Evolutionary conservation across 805 yeast species (phyloP).

Genomic region (Metschnikowia amazonensis): DNA sequence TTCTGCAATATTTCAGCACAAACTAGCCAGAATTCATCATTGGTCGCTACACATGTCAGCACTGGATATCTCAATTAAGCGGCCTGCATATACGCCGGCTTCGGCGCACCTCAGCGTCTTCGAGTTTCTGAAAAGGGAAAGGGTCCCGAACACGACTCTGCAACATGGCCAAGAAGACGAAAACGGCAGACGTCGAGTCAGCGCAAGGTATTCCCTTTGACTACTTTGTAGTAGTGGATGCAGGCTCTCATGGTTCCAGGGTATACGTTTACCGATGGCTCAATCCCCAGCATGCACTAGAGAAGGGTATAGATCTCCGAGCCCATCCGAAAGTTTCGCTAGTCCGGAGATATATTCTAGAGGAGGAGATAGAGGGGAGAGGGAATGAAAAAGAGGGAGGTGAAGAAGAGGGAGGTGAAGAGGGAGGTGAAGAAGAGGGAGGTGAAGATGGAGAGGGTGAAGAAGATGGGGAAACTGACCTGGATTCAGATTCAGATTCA

Average conservation of each 20-base stretch:
- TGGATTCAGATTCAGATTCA: constrained; percentile 6
- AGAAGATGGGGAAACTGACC: no score
- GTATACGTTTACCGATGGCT: constrained; percentile 58
- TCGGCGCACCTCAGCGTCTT: background rate
- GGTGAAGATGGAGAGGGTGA: no score
- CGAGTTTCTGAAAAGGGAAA: background rate
- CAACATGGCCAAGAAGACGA: background rate
- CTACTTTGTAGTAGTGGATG: constrained; percentile 58
- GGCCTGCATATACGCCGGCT: background rate
- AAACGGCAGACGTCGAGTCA: constrained; percentile 18
- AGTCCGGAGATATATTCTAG: constrained; percentile 7
- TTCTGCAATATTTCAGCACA: no score
- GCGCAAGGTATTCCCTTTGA: constrained; percentile 49
- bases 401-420: no score
- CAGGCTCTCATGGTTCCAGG: constrained; percentile 64
- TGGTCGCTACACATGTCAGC: no score
- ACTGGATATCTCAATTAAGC: no score
- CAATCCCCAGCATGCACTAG: constrained; percentile 33
- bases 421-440: no score
- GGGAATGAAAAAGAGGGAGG: no score
- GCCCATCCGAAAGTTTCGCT: constrained; percentile 5
- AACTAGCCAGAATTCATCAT: no score
- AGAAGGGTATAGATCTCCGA: constrained; percentile 18
- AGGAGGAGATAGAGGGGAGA: no score
- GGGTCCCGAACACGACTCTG: no score